Conservation (phyloP, 352 stramenopile genomes). For the Pythium diclinum region DNA sequence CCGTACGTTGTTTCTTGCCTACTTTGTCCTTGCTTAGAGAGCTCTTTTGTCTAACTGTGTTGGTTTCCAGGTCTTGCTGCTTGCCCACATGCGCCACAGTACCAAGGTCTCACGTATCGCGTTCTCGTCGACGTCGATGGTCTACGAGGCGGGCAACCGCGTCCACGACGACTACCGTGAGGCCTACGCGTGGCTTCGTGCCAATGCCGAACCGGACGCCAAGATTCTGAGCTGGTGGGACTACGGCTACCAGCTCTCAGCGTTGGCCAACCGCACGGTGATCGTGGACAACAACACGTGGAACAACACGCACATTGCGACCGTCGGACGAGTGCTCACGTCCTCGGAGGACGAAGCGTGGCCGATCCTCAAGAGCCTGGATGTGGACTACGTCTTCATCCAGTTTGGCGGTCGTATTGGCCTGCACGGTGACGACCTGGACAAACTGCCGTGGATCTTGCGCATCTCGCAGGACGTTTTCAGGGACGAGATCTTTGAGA, state of each 20-base stretch:
- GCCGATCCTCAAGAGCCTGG: slow-evolving; percentile 71
- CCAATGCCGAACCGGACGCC: slow-evolving; percentile 62
- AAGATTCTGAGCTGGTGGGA: slow-evolving; percentile 86
- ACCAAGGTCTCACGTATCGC: slow-evolving; percentile 62
- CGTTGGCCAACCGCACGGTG: slow-evolving; percentile 78
- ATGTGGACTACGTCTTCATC: slow-evolving; percentile 80
- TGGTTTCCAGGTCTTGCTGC: slow-evolving; percentile 52
- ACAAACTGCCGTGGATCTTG: slow-evolving; percentile 93
- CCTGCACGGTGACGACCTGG: slow-evolving; percentile 86
- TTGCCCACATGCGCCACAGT: slow-evolving; percentile 63
- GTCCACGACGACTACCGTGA: slow-evolving; percentile 80
- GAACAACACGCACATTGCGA: slow-evolving; percentile 97
- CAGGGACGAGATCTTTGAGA: slow-evolving; percentile 74
- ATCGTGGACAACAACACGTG: slow-evolving; percentile 96
- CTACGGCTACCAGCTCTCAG: slow-evolving; percentile 85
- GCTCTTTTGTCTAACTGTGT: neutral
- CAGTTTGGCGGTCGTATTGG: slow-evolving; percentile 69
- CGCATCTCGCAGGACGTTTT: slow-evolving; percentile 90
- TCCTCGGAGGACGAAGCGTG: slow-evolving; percentile 65
- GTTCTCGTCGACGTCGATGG: slow-evolving; percentile 77
- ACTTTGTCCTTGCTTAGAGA: neutral
- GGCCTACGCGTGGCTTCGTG: slow-evolving; percentile 77
- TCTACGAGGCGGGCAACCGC: slow-evolving; percentile 60
- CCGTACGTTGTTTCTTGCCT: slow-evolving; percentile 30
- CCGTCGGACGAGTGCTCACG: slow-evolving; percentile 81